These are phyloP conservation scores for Dendryphion nanum DNA, from an alignment of 2,329 filamentous ascomycete genomes.

Conservation along the genomic window DNA sequence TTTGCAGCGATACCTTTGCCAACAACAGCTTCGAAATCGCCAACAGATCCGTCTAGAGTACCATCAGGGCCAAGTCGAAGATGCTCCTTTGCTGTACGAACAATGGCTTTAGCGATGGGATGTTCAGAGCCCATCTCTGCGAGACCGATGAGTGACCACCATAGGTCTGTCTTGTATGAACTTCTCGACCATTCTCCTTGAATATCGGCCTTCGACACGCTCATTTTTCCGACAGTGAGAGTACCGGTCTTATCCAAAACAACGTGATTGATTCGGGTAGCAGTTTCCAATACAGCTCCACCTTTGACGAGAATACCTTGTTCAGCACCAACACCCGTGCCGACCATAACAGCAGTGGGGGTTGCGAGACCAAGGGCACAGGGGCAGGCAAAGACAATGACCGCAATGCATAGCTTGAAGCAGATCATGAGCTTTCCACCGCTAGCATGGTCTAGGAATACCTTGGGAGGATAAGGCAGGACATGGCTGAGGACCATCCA, in stretches of 20 bases:
- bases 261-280: slow-evolving; percentile 85
- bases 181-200: slow-evolving; percentile 67
- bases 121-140: slow-evolving; percentile 95
- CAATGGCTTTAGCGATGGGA: slow-evolving; percentile 87
- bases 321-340: slow-evolving; percentile 93
- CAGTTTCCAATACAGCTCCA: slow-evolving; percentile 84
- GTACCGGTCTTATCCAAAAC: slow-evolving; percentile 97
- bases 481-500: slow-evolving; percentile 97
- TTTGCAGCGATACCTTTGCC: slow-evolving; percentile 81
- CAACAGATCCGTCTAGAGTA: slow-evolving; percentile 77
- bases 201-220: slow-evolving; percentile 70
- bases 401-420: slow-evolving; percentile 94
- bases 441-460: slow-evolving; percentile 76
- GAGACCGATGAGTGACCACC: slow-evolving; percentile 97
- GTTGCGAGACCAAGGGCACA: slow-evolving; percentile 95
- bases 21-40: slow-evolving; percentile 79
- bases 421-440: slow-evolving; percentile 96
- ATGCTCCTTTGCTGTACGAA: slow-evolving; percentile 71
- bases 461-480: slow-evolving; percentile 77
- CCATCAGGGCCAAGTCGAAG: slow-evolving; percentile 71
- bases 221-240: slow-evolving; percentile 93
- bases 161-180: slow-evolving; percentile 69
- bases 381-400: slow-evolving; percentile 96
- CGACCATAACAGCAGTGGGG: slow-evolving; percentile 97
- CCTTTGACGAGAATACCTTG: slow-evolving; percentile 98